These are phyloP conservation scores for Pholiota molesta DNA, from an alignment of 768 basidiomycete species.

Conservation along the genomic window DNA sequence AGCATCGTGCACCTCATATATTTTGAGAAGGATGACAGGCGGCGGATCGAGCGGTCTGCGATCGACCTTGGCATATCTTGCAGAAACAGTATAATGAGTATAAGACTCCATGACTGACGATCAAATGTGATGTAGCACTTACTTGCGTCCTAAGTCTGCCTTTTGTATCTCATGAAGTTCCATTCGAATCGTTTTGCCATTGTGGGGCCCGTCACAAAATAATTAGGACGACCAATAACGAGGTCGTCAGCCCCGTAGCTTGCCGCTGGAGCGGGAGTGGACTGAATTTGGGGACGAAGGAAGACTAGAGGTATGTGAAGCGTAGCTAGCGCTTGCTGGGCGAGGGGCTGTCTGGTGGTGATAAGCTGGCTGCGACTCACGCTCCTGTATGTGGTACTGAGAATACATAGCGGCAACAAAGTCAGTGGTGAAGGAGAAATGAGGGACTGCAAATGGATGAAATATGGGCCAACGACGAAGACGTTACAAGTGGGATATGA, in stretches of 20 bases:
- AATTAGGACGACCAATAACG: slow-evolving; percentile 51
- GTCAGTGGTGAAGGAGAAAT: neutral
- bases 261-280: neutral
- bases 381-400: slow-evolving; percentile 10
- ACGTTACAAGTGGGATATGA: neutral
- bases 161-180: slow-evolving; percentile 63
- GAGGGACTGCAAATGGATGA: neutral
- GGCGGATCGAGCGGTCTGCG: slow-evolving; percentile 69
- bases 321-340: neutral
- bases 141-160: slow-evolving; percentile 73
- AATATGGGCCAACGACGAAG: neutral
- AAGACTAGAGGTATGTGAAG: neutral
- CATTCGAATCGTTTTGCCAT: slow-evolving; percentile 57
- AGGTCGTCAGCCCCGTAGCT: neutral
- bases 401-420: slow-evolving; percentile 13
- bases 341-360: slow-evolving; percentile 11
- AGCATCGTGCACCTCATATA: slow-evolving; percentile 48
- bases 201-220: slow-evolving; percentile 64
- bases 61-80: slow-evolving; percentile 63
- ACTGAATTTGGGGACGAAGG: slow-evolving; percentile 2
- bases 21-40: slow-evolving; percentile 56
- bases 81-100: slow-evolving; percentile 8
- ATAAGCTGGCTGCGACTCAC: slow-evolving; percentile 8
- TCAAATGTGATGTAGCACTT: slow-evolving; percentile 23
- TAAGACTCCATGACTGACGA: neutral